These are phyloP conservation scores for Penicillium mononematosum DNA, from an alignment of 495 filamentous ascomycete genomes.

Conservation along the genomic window DNA sequence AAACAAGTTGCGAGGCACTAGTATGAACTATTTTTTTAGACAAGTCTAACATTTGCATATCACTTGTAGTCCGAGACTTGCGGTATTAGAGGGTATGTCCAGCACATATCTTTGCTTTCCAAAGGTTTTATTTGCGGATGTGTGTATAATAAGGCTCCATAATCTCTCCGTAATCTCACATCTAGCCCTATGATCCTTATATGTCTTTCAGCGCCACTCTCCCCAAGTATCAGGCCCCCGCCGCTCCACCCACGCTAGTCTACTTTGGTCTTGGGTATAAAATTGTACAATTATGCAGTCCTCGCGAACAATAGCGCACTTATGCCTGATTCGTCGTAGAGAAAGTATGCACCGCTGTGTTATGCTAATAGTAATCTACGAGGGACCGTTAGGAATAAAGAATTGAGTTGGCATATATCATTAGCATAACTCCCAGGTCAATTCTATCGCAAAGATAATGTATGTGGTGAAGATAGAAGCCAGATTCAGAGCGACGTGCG, in stretches of 20 bases:
- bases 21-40: neutral
- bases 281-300: neutral
- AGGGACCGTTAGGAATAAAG: neutral
- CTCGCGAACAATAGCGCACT: neutral
- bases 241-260: slow-evolving; percentile 2
- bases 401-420: slow-evolving; percentile 8
- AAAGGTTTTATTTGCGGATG: slow-evolving; percentile 28
- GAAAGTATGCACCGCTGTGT: neutral
- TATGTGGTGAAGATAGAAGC: slow-evolving; percentile 23
- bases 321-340: neutral
- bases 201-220: neutral
- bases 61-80: slow-evolving; percentile 2
- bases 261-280: neutral
- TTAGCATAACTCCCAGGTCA: neutral
- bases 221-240: neutral
- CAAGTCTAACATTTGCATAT: slow-evolving; percentile 2
- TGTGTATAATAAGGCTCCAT: slow-evolving; percentile 16
- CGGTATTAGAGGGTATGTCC: neutral
- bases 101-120: slow-evolving; percentile 49
- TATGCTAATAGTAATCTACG: too few relatives aligned
- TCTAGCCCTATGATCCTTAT: neutral
- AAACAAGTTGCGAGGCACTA: neutral
- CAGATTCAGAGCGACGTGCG: neutral
- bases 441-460: slow-evolving; percentile 7
- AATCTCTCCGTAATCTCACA: neutral